These are phyloP conservation scores for Medicago truncatula DNA, from an alignment of 306 rosid genomes.

Conservation along the genomic window DNA sequence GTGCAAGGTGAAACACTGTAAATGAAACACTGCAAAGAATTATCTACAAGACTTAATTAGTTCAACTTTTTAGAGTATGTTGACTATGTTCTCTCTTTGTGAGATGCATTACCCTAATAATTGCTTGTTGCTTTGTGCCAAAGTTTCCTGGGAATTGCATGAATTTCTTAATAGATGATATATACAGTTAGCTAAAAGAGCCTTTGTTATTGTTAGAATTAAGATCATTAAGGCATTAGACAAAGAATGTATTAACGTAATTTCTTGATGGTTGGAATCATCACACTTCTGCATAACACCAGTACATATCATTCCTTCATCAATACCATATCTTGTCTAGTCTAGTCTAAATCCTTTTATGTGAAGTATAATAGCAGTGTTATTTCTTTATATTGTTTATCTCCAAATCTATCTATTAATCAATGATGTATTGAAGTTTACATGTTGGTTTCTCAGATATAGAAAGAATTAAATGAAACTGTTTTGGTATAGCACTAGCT, in stretches of 20 bases:
- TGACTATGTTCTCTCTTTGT: neutral
- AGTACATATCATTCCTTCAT: too few species aligned
- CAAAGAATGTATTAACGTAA: neutral
- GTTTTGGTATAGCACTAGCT: too few species aligned
- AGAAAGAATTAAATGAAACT: too few species aligned
- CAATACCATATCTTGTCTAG: too few species aligned
- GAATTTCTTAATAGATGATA: constrained; percentile 10
- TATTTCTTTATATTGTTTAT: too few species aligned
- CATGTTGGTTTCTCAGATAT: too few species aligned
- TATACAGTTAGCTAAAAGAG: neutral
- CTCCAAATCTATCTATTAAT: too few species aligned
- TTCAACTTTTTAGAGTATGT: neutral
- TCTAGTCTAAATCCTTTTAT: too few species aligned
- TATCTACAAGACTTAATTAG: neutral
- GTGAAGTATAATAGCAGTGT: too few species aligned
- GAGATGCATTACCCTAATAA: too few species aligned
- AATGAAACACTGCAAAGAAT: neutral
- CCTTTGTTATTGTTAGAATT: neutral
- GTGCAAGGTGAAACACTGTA: neutral
- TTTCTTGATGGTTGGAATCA: neutral
- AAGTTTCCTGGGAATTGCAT: neutral
- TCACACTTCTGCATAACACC: too few species aligned
- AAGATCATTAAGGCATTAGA: neutral
- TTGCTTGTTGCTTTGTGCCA: neutral
- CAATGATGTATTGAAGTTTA: too few species aligned